Evolutionary conservation across 2,329 filamentous ascomycete species (phyloP).

Genomic region (Pseudopyricularia javanii): DNA sequence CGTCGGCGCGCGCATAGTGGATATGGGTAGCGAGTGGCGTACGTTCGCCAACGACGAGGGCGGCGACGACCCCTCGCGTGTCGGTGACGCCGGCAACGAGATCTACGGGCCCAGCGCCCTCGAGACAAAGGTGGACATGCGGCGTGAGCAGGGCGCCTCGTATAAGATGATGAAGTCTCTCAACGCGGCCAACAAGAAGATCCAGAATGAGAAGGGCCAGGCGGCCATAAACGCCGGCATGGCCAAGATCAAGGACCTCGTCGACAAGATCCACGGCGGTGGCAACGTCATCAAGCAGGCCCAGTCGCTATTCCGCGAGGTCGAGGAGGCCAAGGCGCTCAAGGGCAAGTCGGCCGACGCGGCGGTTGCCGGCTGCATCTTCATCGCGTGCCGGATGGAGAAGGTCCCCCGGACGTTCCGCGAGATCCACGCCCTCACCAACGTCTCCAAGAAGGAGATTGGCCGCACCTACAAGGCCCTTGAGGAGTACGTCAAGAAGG

Average conservation of each 20-base stretch:
- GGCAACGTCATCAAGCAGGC: constrained; percentile 76
- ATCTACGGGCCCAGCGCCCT: constrained; percentile 78
- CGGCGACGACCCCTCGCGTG: constrained; percentile 93
- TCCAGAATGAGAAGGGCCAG: constrained; percentile 9
- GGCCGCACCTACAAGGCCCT: constrained; percentile 89
- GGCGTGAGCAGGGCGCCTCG: constrained; percentile 8
- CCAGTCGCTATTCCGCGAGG: constrained; percentile 90
- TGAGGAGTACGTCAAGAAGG: constrained; percentile 65
- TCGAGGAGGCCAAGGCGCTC: constrained; percentile 84
- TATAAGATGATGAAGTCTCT: constrained; percentile 12
- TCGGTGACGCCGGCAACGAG: constrained; percentile 84
- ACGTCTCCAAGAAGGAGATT: constrained; percentile 94
- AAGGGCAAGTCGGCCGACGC: constrained; percentile 92
- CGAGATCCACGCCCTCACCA: constrained; percentile 87
- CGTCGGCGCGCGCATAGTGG: constrained; percentile 80
- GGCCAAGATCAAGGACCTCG: constrained; percentile 78
- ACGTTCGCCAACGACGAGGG: constrained; percentile 98
- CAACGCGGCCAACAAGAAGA: constrained; percentile 15
- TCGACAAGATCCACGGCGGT: constrained; percentile 72
- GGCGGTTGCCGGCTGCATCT: constrained; percentile 91
- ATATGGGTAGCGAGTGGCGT: constrained; percentile 95
- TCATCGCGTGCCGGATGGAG: constrained; percentile 90
- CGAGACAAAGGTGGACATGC: constrained; percentile 27
- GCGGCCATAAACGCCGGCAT: constrained; percentile 53
- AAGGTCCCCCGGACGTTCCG: constrained; percentile 80